These are phyloP conservation scores for Flagelloscypha sp. DNA, from an alignment of 768 basidiomycete species.

Conservation along the genomic window DNA sequence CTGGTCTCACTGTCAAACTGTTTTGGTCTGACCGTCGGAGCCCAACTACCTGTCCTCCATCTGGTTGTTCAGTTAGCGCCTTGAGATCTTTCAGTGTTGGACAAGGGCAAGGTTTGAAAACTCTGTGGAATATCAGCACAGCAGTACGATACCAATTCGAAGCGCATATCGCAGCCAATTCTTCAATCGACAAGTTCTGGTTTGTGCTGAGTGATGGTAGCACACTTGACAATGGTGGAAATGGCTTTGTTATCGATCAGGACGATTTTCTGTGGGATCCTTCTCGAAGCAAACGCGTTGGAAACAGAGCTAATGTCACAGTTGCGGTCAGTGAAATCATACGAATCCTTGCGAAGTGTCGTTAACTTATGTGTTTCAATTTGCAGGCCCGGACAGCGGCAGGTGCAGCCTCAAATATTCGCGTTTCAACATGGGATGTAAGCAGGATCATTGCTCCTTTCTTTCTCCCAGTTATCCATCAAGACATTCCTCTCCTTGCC, in stretches of 20 bases:
- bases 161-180: conserved; percentile 29
- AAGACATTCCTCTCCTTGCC: too few species aligned
- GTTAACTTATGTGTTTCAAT: too few species aligned
- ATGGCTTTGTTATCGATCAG: conserved; percentile 31
- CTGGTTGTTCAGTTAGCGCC: conserved; percentile 26
- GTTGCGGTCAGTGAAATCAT: too few species aligned
- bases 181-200: conserved; percentile 41
- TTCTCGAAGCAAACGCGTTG: not conserved
- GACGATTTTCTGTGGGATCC: conserved; percentile 31
- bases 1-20: conserved; percentile 8
- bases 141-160: conserved; percentile 36
- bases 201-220: conserved; percentile 30
- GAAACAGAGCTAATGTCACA: too few species aligned
- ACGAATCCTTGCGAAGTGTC: too few species aligned
- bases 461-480: too few species aligned
- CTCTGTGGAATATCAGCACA: conserved; percentile 17
- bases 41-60: conserved; percentile 24
- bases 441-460: too few species aligned
- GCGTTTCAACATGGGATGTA: too few species aligned
- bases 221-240: conserved; percentile 32
- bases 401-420: too few species aligned
- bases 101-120: conserved; percentile 3
- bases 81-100: conserved; percentile 7
- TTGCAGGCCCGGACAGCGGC: too few species aligned
- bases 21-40: conserved; percentile 15